A percentile compares a stretch with the other conserved stretches of the same genome.
Evolutionary conservation across 495 filamentous ascomycete species (phyloP).

Genomic region (Xylaria flabelliformis): DNA sequence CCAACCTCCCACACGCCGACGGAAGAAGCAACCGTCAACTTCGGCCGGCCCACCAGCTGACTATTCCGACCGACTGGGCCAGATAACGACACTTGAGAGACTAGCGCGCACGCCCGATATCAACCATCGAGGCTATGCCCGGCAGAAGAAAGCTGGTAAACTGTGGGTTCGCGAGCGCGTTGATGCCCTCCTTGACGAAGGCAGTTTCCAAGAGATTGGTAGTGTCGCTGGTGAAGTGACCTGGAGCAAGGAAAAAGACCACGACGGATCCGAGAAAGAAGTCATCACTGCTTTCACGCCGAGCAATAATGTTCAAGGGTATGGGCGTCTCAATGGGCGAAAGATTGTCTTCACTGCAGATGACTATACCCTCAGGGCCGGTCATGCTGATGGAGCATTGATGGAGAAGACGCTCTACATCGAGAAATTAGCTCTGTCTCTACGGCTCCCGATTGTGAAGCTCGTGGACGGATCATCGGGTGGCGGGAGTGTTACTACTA

Average conservation of each 20-base stretch:
- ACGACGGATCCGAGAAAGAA: slow-evolving; percentile 42
- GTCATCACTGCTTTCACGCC: slow-evolving; percentile 57
- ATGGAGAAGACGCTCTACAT: slow-evolving; percentile 65
- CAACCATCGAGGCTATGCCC: slow-evolving; percentile 60
- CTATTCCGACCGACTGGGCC: slow-evolving; percentile 64
- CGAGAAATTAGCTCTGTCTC: slow-evolving; percentile 58
- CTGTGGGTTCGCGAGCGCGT: slow-evolving; percentile 70
- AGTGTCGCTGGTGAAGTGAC: slow-evolving; percentile 64
- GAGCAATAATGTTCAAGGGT: slow-evolving; percentile 63
- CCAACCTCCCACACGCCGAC: slow-evolving; percentile 22
- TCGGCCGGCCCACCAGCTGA: slow-evolving; percentile 58
- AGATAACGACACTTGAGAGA: slow-evolving; percentile 55
- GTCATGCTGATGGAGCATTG: slow-evolving; percentile 66
- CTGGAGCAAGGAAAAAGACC: slow-evolving; percentile 55
- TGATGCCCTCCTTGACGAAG: slow-evolving; percentile 59
- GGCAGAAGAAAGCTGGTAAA: slow-evolving; percentile 68
- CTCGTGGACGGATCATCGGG: slow-evolving; percentile 68
- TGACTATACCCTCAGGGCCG: slow-evolving; percentile 68
- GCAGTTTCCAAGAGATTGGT: slow-evolving; percentile 63
- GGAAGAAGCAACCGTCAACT: slow-evolving; percentile 26
- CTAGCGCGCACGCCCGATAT: slow-evolving; percentile 61
- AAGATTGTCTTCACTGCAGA: slow-evolving; percentile 66
- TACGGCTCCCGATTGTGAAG: slow-evolving; percentile 65
- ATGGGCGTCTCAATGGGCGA: slow-evolving; percentile 57
- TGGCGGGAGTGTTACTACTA: slow-evolving; percentile 67